phyloP scores from a whole-genome alignment of 371 early-diverging fungal species.

The Rhizopus delemar region DNA sequence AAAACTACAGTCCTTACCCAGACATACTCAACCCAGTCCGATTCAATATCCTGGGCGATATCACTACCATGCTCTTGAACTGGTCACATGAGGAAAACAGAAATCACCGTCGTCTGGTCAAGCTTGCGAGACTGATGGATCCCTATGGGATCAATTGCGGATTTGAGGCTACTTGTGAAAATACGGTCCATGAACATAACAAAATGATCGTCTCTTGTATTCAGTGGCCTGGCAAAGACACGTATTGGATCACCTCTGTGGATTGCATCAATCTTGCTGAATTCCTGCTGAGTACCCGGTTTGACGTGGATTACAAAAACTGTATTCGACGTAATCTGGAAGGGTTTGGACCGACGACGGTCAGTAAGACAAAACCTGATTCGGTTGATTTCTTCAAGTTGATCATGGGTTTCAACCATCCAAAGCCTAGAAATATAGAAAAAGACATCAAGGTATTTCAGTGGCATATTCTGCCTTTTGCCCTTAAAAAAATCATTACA shows the following conservation, averaged over 20 bases:
- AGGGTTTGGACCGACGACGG: slow-evolving; percentile 75
- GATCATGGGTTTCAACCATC: slow-evolving; percentile 77
- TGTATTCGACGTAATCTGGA: slow-evolving; percentile 81
- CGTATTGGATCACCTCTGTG: slow-evolving; percentile 78
- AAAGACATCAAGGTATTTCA: slow-evolving; percentile 83
- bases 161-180: neutral
- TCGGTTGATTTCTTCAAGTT: slow-evolving; percentile 72
- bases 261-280: slow-evolving; percentile 75
- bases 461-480: slow-evolving; percentile 68
- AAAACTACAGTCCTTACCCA: neutral
- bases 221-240: slow-evolving; percentile 69
- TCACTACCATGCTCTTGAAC: slow-evolving; percentile 28
- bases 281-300: slow-evolving; percentile 63
- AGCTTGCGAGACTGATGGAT: slow-evolving; percentile 42
- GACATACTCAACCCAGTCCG: neutral
- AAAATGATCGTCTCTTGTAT: slow-evolving; percentile 75
- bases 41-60: slow-evolving; percentile 16
- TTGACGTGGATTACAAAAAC: slow-evolving; percentile 81
- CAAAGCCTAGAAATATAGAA: slow-evolving; percentile 84
- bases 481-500: slow-evolving; percentile 74
- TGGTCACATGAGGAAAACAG: slow-evolving; percentile 68
- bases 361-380: slow-evolving; percentile 73
- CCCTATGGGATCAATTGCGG: neutral
- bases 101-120: slow-evolving; percentile 69
- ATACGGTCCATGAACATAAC: neutral